Conservation (phyloP, 768 basidiomycete genomes). For the Boletus pseudo-olivaceus region DNA sequence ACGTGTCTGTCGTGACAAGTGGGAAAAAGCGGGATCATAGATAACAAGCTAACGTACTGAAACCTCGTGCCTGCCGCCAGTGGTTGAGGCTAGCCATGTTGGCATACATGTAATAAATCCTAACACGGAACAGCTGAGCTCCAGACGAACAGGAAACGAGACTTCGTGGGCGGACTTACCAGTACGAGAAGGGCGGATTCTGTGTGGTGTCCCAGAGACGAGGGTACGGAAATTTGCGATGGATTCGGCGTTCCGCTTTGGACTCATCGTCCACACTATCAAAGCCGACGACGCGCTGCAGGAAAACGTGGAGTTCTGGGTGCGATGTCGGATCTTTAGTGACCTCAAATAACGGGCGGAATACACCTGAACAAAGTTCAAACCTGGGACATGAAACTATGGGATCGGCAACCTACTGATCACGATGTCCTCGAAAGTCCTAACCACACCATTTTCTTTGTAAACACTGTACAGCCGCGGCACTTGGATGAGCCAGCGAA, state of each 20-base stretch:
- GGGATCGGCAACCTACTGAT: slow-evolving; percentile 55
- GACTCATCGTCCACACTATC: slow-evolving; percentile 99
- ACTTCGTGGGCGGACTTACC: slow-evolving; percentile 45
- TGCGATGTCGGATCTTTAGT: slow-evolving; percentile 87
- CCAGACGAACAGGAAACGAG: not conserved
- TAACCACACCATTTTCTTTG: slow-evolving; percentile 78
- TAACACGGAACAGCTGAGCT: slow-evolving; percentile 26
- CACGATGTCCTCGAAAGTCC: slow-evolving; percentile 90
- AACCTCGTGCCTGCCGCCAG: slow-evolving; percentile 83
- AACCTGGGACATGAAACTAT: not conserved
- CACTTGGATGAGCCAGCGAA: slow-evolving; percentile 95
- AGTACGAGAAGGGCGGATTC: slow-evolving; percentile 94
- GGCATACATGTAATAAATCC: slow-evolving; percentile 97
- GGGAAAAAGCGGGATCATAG: slow-evolving; percentile 1
- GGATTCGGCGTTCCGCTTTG: slow-evolving; percentile 85
- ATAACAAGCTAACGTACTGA: slow-evolving; percentile 61
- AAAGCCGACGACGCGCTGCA: slow-evolving; percentile 94
- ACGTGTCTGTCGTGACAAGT: slow-evolving; percentile 62
- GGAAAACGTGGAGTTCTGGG: slow-evolving; percentile 91
- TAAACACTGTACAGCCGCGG: slow-evolving; percentile 95
- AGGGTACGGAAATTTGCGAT: slow-evolving; percentile 93
- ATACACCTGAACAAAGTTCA: slow-evolving; percentile 62
- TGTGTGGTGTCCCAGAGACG: slow-evolving; percentile 84
- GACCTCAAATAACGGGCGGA: slow-evolving; percentile 92
- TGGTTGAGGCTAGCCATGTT: slow-evolving; percentile 95